Base-by-base conservation (phyloP, 108 stramenopile genomes). In the Bacterosira constricta region DNA sequence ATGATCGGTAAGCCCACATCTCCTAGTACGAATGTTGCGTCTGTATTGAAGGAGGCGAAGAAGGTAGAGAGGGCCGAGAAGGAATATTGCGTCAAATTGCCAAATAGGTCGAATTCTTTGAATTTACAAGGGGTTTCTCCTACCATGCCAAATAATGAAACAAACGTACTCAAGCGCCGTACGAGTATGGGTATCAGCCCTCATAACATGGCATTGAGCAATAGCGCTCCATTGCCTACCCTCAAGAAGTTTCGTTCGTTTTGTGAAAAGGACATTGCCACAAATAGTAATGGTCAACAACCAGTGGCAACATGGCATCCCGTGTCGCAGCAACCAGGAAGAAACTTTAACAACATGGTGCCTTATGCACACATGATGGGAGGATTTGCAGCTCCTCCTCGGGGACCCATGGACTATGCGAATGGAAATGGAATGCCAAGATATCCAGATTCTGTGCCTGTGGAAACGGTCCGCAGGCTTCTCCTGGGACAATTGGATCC, bases 401-500 rank as follows among this genome's bases (percentile, higher is more conserved):
- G 29, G 6, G 35, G 26, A 30, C 42, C 29, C 26, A 49, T 32
- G 6, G 72, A 57, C 27, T 64, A 56, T 18, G 26, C 57, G 25
- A 25, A 18, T 38, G 31, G 44, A 34, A 25, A 18, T 38, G 31
- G 44, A 34, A 32, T 31, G 30, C 31, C 47, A 13, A 25, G 71
- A 23, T 62, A 39, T 47, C 42, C 44, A 18, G 71, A 72, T 38
- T 63, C 51, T 26, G 41, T 77, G 23, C 67, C 75, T 15, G 32
- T 62, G 12, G 75, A 63, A 32, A 77, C 66, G 12, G 75, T 77
- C 12, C 75, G 75, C 23, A 58, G 52, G 27, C 67, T 77, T 45
- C 66, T 77, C 60, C 35, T 77, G 50, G 75, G 75, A 26, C 66
- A 62, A 27, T 18, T 77, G 32, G 66, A 77, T 26, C 75, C 75